Conservation (phyloP, 768 basidiomycete species). For the Agrocybe praecox region DNA sequence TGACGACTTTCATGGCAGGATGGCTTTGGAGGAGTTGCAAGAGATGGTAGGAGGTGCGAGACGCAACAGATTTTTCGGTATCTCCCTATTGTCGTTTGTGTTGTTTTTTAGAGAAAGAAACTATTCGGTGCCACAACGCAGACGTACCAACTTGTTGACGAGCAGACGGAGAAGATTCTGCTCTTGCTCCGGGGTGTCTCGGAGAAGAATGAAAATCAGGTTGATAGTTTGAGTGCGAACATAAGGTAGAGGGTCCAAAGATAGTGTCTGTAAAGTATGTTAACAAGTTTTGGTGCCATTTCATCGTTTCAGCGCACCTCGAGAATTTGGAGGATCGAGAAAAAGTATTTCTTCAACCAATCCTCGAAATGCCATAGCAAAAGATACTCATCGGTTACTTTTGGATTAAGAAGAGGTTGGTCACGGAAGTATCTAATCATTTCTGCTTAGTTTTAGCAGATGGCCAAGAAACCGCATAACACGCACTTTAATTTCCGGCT, state of each 20-base stretch:
- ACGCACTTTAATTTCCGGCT: slow-evolving; percentile 82
- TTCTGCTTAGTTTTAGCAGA: not conserved
- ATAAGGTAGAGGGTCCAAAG: slow-evolving; percentile 84
- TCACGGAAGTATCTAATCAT: slow-evolving; percentile 85
- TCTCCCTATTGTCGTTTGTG: slow-evolving; percentile 72
- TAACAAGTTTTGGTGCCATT: not conserved
- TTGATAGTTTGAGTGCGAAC: slow-evolving; percentile 84
- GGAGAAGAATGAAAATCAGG: slow-evolving; percentile 78
- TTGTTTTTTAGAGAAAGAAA: no score
- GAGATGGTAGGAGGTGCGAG: slow-evolving; percentile 87
- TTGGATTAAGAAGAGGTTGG: slow-evolving; percentile 70
- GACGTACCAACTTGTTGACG: slow-evolving; percentile 87
- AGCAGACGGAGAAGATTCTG: slow-evolving; percentile 92
- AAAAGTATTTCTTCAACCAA: slow-evolving; percentile 97
- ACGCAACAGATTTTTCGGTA: slow-evolving; percentile 83
- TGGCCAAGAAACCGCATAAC: not conserved
- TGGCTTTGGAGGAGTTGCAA: slow-evolving; percentile 89
- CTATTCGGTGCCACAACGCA: no score
- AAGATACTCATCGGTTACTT: slow-evolving; percentile 70
- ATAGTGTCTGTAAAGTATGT: slow-evolving; percentile 54
- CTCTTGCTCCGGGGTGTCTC: slow-evolving; percentile 94
- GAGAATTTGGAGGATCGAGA: slow-evolving; percentile 84
- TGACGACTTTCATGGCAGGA: slow-evolving; percentile 88
- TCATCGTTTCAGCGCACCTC: slow-evolving; percentile 55
- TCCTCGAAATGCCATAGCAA: slow-evolving; percentile 94